phyloP scores from a whole-genome alignment of 306 rosid species.

The Cucurbita ficifolia region DNA sequence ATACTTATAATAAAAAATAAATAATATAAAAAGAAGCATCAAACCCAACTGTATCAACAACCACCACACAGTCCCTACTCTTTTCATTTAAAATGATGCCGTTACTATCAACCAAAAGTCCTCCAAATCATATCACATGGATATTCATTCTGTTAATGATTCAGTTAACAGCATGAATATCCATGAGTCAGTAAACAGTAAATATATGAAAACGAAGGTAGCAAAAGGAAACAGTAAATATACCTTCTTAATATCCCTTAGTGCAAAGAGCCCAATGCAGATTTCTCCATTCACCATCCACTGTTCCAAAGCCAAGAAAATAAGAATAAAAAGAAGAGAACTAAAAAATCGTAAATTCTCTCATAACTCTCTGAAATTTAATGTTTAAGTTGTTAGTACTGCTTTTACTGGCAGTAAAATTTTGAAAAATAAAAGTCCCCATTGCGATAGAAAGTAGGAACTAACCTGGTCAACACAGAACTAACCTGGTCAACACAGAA shows the following conservation, averaged over 20 bases:
- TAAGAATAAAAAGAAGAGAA: slow-evolving; percentile 1
- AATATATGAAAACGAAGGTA: neutral
- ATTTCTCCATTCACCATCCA: slow-evolving; percentile 99
- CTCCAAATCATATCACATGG: neutral
- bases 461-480: neutral
- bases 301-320: slow-evolving; percentile 33
- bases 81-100: neutral
- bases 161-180: neutral
- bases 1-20: neutral
- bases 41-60: neutral
- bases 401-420: neutral
- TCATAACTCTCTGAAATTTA: neutral
- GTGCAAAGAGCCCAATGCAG: slow-evolving; percentile 90
- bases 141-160: neutral
- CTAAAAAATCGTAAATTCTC: slow-evolving; percentile 1
- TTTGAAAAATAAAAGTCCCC: neutral
- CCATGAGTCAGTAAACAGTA: too few species aligned
- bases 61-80: neutral
- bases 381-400: slow-evolving; percentile 4
- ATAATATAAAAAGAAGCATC: too few species aligned
- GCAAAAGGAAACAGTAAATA: slow-evolving; percentile 4
- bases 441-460: neutral
- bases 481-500: neutral
- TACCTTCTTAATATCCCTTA: slow-evolving; percentile 89
- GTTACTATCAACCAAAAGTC: neutral